Percentiles rank a stretch among this genome's conserved stretches.
These are phyloP conservation scores for Schizopora paradoxa DNA, from an alignment of 1,284 basidiomycete genomes.

Conservation along the genomic window DNA sequence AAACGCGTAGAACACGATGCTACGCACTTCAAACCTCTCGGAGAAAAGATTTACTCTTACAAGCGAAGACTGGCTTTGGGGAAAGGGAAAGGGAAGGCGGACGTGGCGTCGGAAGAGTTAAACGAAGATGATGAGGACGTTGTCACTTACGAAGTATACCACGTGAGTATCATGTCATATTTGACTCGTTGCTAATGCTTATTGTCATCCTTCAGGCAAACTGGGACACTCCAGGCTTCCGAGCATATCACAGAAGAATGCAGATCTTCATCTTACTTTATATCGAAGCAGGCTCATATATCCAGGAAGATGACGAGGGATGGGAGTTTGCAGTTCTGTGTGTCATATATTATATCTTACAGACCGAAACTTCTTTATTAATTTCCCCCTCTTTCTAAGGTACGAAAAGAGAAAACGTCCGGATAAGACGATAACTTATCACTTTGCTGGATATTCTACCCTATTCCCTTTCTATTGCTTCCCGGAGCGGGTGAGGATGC, in stretches of 20 bases:
- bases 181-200: not conserved
- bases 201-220: conserved; percentile 47
- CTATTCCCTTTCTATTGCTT: conserved; percentile 93
- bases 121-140: conserved; percentile 53
- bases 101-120: conserved; percentile 31
- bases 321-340: conserved; percentile 87
- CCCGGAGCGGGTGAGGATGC: conserved; percentile 80
- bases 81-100: conserved; percentile 48
- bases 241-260: conserved; percentile 90
- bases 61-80: conserved; percentile 37
- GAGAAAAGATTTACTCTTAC: conserved; percentile 75
- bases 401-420: conserved; percentile 78
- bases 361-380: conserved; percentile 4
- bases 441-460: conserved; percentile 89
- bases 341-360: conserved; percentile 28
- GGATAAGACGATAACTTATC: conserved; percentile 58
- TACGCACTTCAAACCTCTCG: conserved; percentile 68
- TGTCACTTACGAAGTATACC: conserved; percentile 79
- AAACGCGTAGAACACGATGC: conserved; percentile 71
- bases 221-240: conserved; percentile 86
- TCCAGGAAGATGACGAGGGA: conserved; percentile 81
- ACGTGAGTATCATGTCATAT: conserved; percentile 50
- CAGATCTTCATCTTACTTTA: conserved; percentile 92
- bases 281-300: conserved; percentile 94
- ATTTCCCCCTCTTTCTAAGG: conserved; percentile 33